These are phyloP conservation scores for Fusarium falciforme DNA, from an alignment of 2,329 filamentous ascomycete genomes.

Conservation along the genomic window DNA sequence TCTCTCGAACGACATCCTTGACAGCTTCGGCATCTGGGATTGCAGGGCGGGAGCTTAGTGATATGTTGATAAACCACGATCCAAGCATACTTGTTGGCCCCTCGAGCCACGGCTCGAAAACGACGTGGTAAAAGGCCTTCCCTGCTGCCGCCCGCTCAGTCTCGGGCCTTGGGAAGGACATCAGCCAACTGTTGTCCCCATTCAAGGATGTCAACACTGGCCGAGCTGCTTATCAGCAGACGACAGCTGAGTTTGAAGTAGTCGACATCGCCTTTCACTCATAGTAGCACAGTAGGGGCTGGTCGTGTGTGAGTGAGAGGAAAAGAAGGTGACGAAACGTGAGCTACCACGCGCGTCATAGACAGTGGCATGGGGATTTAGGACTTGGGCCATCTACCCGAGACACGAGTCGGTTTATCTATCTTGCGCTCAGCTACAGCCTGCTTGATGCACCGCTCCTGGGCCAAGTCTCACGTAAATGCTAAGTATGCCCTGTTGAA, in stretches of 20 bases:
- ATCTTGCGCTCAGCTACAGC: not conserved
- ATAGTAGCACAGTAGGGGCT: not conserved
- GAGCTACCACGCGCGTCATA: not conserved
- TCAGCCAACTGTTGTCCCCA: slow-evolving; percentile 50
- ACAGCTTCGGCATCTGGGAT: slow-evolving; percentile 19
- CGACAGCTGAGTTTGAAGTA: not conserved
- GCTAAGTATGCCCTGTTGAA: not conserved
- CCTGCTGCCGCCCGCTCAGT: slow-evolving; percentile 29
- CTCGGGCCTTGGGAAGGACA: slow-evolving; percentile 47
- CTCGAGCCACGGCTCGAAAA: slow-evolving; percentile 49
- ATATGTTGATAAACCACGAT: slow-evolving; percentile 40
- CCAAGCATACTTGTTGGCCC: slow-evolving; percentile 35
- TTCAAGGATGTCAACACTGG: slow-evolving; percentile 49
- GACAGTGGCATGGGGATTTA: not conserved
- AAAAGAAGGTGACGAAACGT: not conserved
- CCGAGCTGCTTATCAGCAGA: not conserved
- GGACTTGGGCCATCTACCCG: not conserved
- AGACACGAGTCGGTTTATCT: not conserved
- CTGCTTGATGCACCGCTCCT: not conserved
- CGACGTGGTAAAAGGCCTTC: slow-evolving; percentile 47
- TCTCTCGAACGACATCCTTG: slow-evolving; percentile 27
- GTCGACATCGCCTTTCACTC: not conserved
- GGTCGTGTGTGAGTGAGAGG: not conserved
- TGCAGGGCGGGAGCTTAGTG: not conserved
- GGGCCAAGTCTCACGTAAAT: not conserved